These are phyloP conservation scores for Leptomonas seymouri DNA, from an alignment of 208 protist genomes.

Conservation along the genomic window DNA sequence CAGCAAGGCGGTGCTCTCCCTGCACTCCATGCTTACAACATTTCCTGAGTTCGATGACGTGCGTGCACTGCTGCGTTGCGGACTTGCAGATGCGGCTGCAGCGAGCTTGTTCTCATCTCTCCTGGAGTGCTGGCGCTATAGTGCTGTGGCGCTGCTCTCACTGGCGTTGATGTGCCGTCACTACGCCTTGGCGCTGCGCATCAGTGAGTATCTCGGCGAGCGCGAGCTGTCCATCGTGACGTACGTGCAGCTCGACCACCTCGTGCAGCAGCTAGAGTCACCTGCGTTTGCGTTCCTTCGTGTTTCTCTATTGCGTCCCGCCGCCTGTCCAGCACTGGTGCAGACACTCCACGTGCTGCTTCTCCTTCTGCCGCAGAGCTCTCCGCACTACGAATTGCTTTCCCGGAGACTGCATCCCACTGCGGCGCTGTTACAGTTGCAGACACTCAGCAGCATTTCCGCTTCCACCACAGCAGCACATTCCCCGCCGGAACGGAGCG, in stretches of 20 bases:
- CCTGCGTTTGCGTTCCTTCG: slow-evolving; percentile 94
- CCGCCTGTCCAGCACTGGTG: slow-evolving; percentile 83
- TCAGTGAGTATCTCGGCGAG: slow-evolving; percentile 63
- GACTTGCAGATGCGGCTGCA: slow-evolving; percentile 20
- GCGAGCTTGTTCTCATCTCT: slow-evolving; percentile 61
- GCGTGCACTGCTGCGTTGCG: slow-evolving; percentile 63
- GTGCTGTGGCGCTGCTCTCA: slow-evolving; percentile 88
- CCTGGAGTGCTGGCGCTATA: slow-evolving; percentile 88
- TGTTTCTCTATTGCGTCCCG: slow-evolving; percentile 90
- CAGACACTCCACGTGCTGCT: slow-evolving; percentile 95
- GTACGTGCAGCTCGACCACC: slow-evolving; percentile 95
- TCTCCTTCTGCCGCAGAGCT: slow-evolving; percentile 96
- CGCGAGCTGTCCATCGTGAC: slow-evolving; percentile 91
- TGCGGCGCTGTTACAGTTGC: slow-evolving; percentile 35
- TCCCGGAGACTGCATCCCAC: slow-evolving; percentile 51
- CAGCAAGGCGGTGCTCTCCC: slow-evolving; percentile 66
- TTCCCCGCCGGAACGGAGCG: neutral
- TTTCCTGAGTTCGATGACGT: slow-evolving; percentile 87
- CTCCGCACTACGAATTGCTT: slow-evolving; percentile 79
- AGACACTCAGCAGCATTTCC: slow-evolving; percentile 2
- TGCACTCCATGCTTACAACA: slow-evolving; percentile 86
- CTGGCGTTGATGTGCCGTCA: slow-evolving; percentile 92
- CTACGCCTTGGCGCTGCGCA: slow-evolving; percentile 79
- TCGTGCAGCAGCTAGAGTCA: slow-evolving; percentile 96
- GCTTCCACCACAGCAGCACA: neutral